A percentile compares a stretch with the other conserved stretches of the same genome.
phyloP scores from a whole-genome alignment of 2,329 filamentous ascomycete species.

The Rutstroemia sp. region DNA sequence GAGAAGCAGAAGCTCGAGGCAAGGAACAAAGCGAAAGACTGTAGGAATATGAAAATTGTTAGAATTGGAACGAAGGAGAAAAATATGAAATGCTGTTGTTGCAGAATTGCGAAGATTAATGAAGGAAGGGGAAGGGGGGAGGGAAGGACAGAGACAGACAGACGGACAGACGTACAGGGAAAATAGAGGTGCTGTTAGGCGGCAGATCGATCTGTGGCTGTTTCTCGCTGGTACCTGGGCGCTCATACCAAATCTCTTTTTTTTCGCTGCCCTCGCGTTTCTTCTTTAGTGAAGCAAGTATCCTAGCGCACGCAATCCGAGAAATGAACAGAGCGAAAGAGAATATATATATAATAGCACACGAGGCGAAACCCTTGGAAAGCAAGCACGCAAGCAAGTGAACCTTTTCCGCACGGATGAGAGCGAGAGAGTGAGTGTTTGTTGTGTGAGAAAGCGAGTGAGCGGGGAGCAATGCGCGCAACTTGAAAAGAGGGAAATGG shows the following conservation, averaged over 20 bases:
- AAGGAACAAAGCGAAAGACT: slow-evolving; percentile 21
- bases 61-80: slow-evolving; percentile 4
- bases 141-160: not conserved
- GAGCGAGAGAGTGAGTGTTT: no score
- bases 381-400: not conserved
- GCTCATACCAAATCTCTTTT: slow-evolving; percentile 2
- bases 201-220: slow-evolving; percentile 9
- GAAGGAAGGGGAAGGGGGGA: slow-evolving; percentile 3
- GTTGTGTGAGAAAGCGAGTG: not conserved
- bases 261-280: not conserved
- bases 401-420: not conserved
- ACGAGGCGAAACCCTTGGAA: not conserved
- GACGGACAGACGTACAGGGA: not conserved
- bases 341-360: slow-evolving; percentile 6
- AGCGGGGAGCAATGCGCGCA: slow-evolving; percentile 5
- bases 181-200: not conserved
- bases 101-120: no score
- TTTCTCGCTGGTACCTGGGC: slow-evolving; percentile 2
- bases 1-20: slow-evolving; percentile 10
- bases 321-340: not conserved
- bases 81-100: slow-evolving; percentile 5
- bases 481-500: slow-evolving; percentile 2
- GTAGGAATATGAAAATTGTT: not conserved
- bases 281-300: not conserved
- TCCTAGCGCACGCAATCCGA: not conserved